Evolutionary conservation across 164 flowering plant genomes (phyloP).

Genomic region (Umbellularia californica): DNA sequence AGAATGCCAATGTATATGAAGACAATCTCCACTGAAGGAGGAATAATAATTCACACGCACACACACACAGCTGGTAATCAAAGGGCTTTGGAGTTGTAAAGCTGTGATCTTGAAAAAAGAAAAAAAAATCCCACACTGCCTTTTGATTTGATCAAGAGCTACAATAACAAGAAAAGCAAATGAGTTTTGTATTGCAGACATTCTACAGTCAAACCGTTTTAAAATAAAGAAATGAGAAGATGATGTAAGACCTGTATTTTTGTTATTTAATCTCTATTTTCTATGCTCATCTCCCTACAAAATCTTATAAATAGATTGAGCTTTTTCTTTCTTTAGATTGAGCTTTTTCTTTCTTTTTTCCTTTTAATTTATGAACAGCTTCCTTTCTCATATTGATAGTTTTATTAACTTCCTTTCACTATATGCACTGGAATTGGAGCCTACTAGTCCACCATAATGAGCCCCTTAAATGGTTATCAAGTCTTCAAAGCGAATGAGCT

Average conservation of each 20-base stretch:
- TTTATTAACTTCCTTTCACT: background rate
- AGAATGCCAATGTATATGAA: background rate
- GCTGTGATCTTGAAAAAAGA: background rate
- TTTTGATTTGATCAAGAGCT: constrained; percentile 1
- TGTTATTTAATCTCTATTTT: too few species aligned
- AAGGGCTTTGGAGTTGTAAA: background rate
- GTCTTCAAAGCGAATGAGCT: too few species aligned
- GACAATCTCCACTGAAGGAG: background rate
- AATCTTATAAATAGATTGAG: background rate
- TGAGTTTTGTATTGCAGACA: background rate
- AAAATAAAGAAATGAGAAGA: background rate
- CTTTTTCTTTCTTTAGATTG: background rate
- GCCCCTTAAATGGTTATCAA: too few species aligned
- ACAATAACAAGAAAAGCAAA: background rate
- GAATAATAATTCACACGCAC: background rate
- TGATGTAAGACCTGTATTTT: background rate
- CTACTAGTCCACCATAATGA: too few species aligned
- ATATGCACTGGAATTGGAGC: too few species aligned
- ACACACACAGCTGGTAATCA: background rate
- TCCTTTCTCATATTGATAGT: background rate
- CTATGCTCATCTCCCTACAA: background rate
- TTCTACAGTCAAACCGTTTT: background rate
- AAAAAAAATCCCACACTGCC: background rate
- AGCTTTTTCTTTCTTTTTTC: background rate
- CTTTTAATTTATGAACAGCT: background rate